These are phyloP conservation scores for Leishmania mexicana DNA, from an alignment of 208 protist species.

Conservation along the genomic window DNA sequence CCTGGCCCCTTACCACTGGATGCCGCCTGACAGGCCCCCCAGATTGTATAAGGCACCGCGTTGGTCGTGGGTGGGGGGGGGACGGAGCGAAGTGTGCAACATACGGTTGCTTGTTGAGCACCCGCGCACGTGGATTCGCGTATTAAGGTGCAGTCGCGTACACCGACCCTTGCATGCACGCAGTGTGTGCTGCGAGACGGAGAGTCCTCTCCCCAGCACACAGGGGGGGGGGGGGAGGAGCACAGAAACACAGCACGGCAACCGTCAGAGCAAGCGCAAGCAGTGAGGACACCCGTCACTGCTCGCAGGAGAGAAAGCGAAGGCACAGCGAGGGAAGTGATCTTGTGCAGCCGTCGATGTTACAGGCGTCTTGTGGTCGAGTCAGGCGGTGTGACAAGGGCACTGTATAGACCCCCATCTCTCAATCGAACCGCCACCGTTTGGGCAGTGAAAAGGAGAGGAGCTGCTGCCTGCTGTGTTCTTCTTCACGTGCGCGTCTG, in stretches of 20 bases:
- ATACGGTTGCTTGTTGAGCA: neutral
- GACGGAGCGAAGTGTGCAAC: neutral
- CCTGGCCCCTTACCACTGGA: neutral
- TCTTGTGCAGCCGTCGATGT: neutral
- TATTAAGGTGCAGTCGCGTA: neutral
- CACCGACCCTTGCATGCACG: neutral
- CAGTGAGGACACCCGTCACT: neutral
- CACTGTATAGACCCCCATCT: neutral
- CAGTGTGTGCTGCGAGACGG: neutral
- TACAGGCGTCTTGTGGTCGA: neutral
- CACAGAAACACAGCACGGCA: neutral
- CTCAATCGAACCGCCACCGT: neutral
- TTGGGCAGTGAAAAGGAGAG: neutral
- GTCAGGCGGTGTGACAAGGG: neutral
- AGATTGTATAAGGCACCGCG: neutral
- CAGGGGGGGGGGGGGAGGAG: neutral
- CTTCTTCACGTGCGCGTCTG: neutral
- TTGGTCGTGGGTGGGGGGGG: neutral
- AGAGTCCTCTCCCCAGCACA: neutral
- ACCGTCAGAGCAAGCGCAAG: neutral
- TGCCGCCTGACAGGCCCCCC: neutral
- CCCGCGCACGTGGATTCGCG: neutral
- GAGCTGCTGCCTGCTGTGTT: neutral
- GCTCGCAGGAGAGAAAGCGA: neutral
- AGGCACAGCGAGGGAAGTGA: neutral